Base-by-base conservation (phyloP, 169 alveolate genomes). In the Eimeria sp. region DNA sequence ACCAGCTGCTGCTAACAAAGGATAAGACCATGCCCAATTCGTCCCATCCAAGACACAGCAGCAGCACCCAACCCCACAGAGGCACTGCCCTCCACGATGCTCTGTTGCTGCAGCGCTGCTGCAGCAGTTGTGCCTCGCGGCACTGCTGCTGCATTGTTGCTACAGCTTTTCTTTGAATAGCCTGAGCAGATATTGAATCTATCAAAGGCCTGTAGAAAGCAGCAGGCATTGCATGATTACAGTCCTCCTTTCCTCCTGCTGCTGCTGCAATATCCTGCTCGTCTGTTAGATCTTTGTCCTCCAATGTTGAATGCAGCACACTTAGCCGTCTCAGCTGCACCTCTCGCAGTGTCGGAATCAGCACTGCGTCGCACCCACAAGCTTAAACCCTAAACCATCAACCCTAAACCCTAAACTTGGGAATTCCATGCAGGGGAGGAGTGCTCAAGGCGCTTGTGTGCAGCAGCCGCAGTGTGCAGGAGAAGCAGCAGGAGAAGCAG, bases 41-140 rank as follows among this genome's bases (percentile, higher is more conserved):
- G 40, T 90, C 47, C 95, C 95, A 90, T 27, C 95, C 95, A 30
- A 90, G 89, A 9, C 78, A 78, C 54, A 90, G 65, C 63, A 90
- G 80, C 78, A 90, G 22, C 75, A 90, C 49, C 89, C 89, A 90
- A 51, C 95, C 95, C 95, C 95, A 90, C 63, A 90, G 88, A 6
- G 95, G 95, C 2, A 90, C 89, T 10, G 88, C 40, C 22, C 95
- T 70, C 95, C 95, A 90, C 5, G 95, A 90, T 3, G 86, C 95
- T 16, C 45, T 40, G 49, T 51, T 58, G 58, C 94, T 76, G 65
- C 94, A 22, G 43, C 94, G 83, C 89, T 75, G 95, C 78, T 90
- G 95, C 76, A 73, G 76, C 89, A 58, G 65, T 89, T 90, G 95
- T 14, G 95, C 95, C 78, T 90, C 95, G 11, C 95, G 75, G 30